phyloP scores from a whole-genome alignment of 345 rosid genomes.

The Eucalyptus albens region DNA sequence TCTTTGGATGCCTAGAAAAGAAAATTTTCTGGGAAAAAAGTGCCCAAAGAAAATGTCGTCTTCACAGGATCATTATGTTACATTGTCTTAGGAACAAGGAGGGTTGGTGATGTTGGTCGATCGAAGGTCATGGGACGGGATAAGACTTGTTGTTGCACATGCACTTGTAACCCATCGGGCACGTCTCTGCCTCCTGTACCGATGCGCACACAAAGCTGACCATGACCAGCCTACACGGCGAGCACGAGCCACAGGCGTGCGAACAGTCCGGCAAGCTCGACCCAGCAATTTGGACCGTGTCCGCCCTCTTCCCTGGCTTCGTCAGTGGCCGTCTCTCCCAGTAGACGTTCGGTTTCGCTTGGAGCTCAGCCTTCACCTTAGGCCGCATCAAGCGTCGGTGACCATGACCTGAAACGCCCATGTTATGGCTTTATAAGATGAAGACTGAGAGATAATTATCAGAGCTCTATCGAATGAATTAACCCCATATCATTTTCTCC shows the following conservation, averaged over 20 bases:
- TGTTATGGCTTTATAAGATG: neutral
- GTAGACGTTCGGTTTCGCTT: neutral
- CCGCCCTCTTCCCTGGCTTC: slow-evolving; percentile 26
- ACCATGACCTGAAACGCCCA: neutral
- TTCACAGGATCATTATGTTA: neutral
- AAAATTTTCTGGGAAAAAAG: neutral
- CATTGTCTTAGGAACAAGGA: neutral
- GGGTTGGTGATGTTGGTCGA: neutral
- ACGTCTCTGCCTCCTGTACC: slow-evolving; percentile 84
- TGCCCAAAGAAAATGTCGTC: neutral
- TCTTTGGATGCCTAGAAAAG: neutral
- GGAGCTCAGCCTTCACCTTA: neutral
- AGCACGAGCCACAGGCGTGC: slow-evolving; percentile 90
- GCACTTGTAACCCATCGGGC: slow-evolving; percentile 97
- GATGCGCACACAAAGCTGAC: slow-evolving; percentile 88
- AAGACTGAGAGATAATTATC: neutral
- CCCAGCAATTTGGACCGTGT: slow-evolving; percentile 66
- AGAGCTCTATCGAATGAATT: neutral
- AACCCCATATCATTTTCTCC: neutral
- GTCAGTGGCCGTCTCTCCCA: neutral
- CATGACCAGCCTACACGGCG: slow-evolving; percentile 83
- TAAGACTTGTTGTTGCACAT: slow-evolving; percentile 80
- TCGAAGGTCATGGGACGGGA: slow-evolving; percentile 55
- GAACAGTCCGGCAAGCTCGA: slow-evolving; percentile 87
- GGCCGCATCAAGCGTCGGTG: slow-evolving; percentile 1